Evolutionary conservation across 106 monocot species (phyloP), one percentile per base, ranked within the genome.

Genomic region (Phalaenopsis aphrodite): DNA sequence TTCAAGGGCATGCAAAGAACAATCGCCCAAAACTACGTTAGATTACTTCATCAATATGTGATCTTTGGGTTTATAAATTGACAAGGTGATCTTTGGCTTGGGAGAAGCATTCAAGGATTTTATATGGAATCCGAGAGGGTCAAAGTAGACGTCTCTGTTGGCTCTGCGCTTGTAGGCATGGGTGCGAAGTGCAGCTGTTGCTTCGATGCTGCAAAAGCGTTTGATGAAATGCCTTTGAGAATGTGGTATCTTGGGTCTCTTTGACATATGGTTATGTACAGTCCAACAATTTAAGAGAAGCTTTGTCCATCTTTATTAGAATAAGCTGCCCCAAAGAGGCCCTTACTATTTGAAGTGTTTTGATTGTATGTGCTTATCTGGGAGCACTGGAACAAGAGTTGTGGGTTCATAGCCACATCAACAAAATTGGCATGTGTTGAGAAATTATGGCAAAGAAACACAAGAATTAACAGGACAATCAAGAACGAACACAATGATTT

Each of bases 201-300:
- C 16, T 46, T 73, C 16, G 41, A 66, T 37, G 90, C 90, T 36
- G 66, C 75, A 2, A 41, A 11, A 4, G 55, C 84, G 78, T 88
- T 88, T 72, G 86, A 91, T 46, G 42, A 18, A 19, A 84, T 88
- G 80, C 77, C 75, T 0, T 3, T 15, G 73, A 56, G 61, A 86
- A 91, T 58, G 84, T 88, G n/a, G 86, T 88, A 16, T 69, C 88
- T 0, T 91, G 90, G 88, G 88, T 82, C 52, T 75, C 88, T 1
- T 66, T 93, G 74, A 43, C 88, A 37, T 79, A 81, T 0, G 87
- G 86, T 3, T 79, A 58, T 65, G 88, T 88, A 8, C 79, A 46
- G 12, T 79, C 67, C 24, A 56, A 30, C 46, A 79, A 56, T 45
- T 79, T 46, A 19, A 67, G 16, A 47, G 79, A 79, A 16, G 42